Conservation (phyloP, 2,329 filamentous ascomycete species). For the Trichoderma atrobrunneum region DNA sequence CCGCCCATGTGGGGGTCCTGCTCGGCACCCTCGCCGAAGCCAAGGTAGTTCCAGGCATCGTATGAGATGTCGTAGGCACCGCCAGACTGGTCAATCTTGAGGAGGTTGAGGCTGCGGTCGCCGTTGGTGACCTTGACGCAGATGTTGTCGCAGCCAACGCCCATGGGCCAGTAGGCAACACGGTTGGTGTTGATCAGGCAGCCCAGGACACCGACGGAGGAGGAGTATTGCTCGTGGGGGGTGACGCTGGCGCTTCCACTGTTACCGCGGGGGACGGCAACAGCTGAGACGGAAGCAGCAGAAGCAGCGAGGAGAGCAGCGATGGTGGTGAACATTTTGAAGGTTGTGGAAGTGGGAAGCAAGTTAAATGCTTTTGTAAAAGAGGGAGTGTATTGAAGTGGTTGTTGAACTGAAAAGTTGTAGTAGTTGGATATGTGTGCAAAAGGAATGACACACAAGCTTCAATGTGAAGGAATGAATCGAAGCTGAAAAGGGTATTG, state of each 20-base stretch:
- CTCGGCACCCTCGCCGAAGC: conserved; percentile 48
- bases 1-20: conserved; percentile 49
- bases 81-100: conserved; percentile 54
- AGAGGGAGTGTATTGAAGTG: conserved; percentile 4
- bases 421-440: conserved; percentile 1
- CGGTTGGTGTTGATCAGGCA: conserved; percentile 61
- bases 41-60: conserved; percentile 59
- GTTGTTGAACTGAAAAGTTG: conserved; percentile 3
- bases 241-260: conserved; percentile 41
- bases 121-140: conserved; percentile 53
- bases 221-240: conserved; percentile 56
- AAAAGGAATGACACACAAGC: conserved; percentile 16
- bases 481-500: background rate
- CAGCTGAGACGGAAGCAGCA: conserved; percentile 31
- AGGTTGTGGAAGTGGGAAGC: background rate
- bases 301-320: conserved; percentile 32
- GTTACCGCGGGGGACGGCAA: conserved; percentile 28
- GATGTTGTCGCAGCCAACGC: conserved; percentile 53
- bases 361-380: conserved; percentile 12
- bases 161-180: conserved; percentile 58
- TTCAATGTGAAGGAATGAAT: conserved; percentile 16
- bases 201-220: conserved; percentile 56
- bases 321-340: conserved; percentile 23
- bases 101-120: conserved; percentile 53
- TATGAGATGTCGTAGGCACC: conserved; percentile 60